Conservation (phyloP, 2,329 filamentous ascomycete species). For the Colletotrichum australisinense region DNA sequence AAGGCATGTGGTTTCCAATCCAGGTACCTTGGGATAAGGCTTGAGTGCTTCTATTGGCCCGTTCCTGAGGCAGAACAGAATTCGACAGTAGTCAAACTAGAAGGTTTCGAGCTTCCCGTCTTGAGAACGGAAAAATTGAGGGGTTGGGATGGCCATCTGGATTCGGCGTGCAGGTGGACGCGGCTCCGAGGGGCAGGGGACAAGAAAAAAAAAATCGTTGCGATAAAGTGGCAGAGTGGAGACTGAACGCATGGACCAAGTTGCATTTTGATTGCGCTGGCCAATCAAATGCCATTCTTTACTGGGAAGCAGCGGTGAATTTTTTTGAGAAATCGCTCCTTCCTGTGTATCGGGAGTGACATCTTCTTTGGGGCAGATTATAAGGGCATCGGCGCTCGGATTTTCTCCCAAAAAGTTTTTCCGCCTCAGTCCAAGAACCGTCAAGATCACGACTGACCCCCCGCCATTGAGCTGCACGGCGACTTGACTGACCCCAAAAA, state of each 20-base stretch:
- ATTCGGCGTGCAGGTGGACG: slow-evolving; percentile 2
- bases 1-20: background rate
- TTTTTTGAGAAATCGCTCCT: slow-evolving; percentile 48
- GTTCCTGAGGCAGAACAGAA: background rate
- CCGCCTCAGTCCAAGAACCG: slow-evolving; percentile 42
- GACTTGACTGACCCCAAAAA: slow-evolving; percentile 9
- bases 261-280: background rate
- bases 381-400: slow-evolving; percentile 50
- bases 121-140: slow-evolving; percentile 24
- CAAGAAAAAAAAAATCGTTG: slow-evolving; percentile 22
- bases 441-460: slow-evolving; percentile 11
- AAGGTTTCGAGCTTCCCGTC: background rate
- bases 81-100: background rate
- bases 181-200: slow-evolving; percentile 15
- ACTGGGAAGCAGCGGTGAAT: slow-evolving; percentile 19
- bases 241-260: slow-evolving; percentile 8
- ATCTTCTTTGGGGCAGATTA: slow-evolving; percentile 52
- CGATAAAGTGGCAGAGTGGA: slow-evolving; percentile 26
- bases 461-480: slow-evolving; percentile 28
- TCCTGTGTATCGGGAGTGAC: slow-evolving; percentile 53
- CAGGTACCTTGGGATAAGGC: background rate
- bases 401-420: slow-evolving; percentile 56
- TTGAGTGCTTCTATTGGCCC: background rate
- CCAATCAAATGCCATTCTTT: slow-evolving; percentile 5
- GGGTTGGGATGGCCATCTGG: slow-evolving; percentile 25